phyloP scores from a whole-genome alignment of 768 basidiomycete genomes.

The Nidula microcarpa region DNA sequence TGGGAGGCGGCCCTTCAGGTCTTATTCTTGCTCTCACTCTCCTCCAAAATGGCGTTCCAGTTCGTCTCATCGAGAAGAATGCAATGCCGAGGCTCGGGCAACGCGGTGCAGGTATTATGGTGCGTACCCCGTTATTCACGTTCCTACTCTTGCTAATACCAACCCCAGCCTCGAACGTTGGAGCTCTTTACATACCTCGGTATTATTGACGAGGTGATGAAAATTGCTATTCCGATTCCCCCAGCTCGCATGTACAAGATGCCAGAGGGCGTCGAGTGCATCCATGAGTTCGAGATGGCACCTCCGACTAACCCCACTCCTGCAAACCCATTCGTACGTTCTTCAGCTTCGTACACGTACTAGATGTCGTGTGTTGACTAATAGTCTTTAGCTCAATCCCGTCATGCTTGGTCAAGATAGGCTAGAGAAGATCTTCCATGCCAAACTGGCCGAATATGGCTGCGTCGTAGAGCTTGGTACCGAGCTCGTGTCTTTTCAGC shows the following conservation, averaged over 20 bases:
- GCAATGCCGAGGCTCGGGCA: conserved; percentile 27
- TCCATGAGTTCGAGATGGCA: conserved; percentile 29
- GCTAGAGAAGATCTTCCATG: conserved; percentile 34
- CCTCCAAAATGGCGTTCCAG: conserved; percentile 39
- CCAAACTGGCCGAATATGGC: conserved; percentile 24
- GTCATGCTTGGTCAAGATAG: conserved; percentile 30
- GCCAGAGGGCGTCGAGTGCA: conserved; percentile 19
- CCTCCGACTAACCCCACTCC: conserved; percentile 23
- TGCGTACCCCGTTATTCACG: conserved; percentile 8
- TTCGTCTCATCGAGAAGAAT: conserved; percentile 51
- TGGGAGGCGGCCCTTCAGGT: conserved; percentile 45
- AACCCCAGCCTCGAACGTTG: conserved; percentile 35
- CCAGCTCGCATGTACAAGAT: conserved; percentile 31
- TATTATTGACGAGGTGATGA: conserved; percentile 30
- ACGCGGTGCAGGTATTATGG: conserved; percentile 36
- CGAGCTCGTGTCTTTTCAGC: conserved; percentile 40
- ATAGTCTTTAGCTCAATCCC: conserved; percentile 21
- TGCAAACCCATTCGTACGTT: conserved; percentile 28
- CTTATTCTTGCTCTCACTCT: conserved; percentile 39
- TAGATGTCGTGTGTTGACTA: neutral
- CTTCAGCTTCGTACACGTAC: neutral
- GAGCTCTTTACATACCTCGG: conserved; percentile 39
- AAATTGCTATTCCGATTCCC: conserved; percentile 18
- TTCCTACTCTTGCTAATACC: neutral
- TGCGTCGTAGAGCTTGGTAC: conserved; percentile 39